Evolutionary conservation across 2,329 filamentous ascomycete species (phyloP), one percentile per base, ranked within the genome.

Genomic region (Botrytis aclada): DNA sequence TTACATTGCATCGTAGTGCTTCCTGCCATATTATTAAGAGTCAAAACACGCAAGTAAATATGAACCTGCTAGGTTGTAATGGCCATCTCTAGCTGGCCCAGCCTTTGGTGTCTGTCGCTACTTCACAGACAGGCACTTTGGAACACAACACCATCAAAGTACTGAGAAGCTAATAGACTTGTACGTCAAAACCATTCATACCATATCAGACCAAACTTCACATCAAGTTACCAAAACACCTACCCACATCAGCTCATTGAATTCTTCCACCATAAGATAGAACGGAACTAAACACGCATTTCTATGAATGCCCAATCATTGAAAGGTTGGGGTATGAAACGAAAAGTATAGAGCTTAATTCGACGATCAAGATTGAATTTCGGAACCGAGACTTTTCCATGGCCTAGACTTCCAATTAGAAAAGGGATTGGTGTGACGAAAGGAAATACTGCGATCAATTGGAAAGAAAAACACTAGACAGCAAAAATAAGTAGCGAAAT

Each of bases 31-130:
- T 29, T 18, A 6, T 0, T 18, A 7, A 6, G 6, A 16, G 51
- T 18, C 12, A 54, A 4, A 18, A 54, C 14, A 54, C 4, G 47
- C 25, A n/a, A 16, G 6, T 29, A 18, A 29, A 54, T 12, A 14
- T 54, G 4, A 29, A 18, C 7, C 16, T 29, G 0, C 7, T 29
- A 5, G 3, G 7, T 16, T 16, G 0, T 29, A 54, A 29, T 16
- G 14, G n/a, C 29, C n/a, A 29, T 54, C 14, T 29, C 14, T 29
- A 18, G 51, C 51, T 29, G 51, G 16, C n/a, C n/a, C 14, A 29
- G 14, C n/a, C n/a, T 29, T 54, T 29, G n/a, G n/a, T 29, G 6
- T 54, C 6, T 54, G 6, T 16, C 51, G 14, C 16, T 18, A 51
- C 25, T 51, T 25, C 20, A 29, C n/a, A 54, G 14, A 29, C 51